Evolutionary conservation across 805 yeast species (phyloP).

Genomic region (Candida michaelii): DNA sequence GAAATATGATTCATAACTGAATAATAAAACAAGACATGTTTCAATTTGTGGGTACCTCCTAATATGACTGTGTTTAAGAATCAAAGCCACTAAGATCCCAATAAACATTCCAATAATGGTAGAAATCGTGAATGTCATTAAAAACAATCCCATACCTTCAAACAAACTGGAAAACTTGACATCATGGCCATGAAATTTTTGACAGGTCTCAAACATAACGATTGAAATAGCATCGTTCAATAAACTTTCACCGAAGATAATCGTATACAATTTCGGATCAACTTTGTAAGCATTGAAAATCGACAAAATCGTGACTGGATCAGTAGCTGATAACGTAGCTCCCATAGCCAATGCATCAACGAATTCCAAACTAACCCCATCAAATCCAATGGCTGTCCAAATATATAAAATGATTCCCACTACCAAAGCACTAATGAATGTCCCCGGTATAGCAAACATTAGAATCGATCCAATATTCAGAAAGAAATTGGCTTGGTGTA

Average conservation of each 20-base stretch:
- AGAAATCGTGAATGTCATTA: constrained; percentile 91
- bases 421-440: constrained; percentile 87
- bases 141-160: constrained; percentile 90
- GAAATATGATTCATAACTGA: constrained; percentile 95
- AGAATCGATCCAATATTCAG: constrained; percentile 86
- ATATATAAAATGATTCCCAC: constrained; percentile 82
- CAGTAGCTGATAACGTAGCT: constrained; percentile 97
- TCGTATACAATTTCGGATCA: constrained; percentile 95
- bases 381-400: constrained; percentile 91
- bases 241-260: constrained; percentile 94
- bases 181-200: constrained; percentile 83
- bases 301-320: constrained; percentile 94
- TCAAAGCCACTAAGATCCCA: constrained; percentile 85
- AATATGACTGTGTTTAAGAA: constrained; percentile 88
- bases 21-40: constrained; percentile 83
- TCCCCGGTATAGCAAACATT: constrained; percentile 95
- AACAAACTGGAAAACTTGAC: constrained; percentile 76
- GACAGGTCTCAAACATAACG: constrained; percentile 98
- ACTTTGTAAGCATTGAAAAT: constrained; percentile 97
- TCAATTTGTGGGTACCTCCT: constrained; percentile 96
- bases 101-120: constrained; percentile 84
- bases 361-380: constrained; percentile 82
- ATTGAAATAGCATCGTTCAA: constrained; percentile 97
- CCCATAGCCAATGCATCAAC: constrained; percentile 98
- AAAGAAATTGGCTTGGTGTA: constrained; percentile 94